Conservation (phyloP, 2,329 filamentous ascomycete genomes). For the Paecilomyces sp. region DNA sequence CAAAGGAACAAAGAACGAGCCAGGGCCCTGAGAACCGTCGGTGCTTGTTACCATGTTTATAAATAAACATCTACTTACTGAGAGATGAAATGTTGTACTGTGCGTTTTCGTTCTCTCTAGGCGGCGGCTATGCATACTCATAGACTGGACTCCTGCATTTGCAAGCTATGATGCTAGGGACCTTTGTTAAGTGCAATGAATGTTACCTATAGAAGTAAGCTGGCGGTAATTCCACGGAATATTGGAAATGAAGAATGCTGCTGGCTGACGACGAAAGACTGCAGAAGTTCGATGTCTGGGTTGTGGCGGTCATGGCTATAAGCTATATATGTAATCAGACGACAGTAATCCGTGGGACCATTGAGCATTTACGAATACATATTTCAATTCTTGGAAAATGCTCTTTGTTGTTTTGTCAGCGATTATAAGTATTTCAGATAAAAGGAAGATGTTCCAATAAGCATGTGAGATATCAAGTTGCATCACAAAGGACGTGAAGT, state of each 20-base stretch:
- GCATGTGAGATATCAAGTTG: not conserved
- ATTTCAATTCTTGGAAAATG: not conserved
- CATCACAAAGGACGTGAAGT: not conserved
- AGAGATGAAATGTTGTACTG: not conserved
- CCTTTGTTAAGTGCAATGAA: not conserved
- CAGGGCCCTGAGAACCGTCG: too few relatives aligned
- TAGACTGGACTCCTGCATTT: not conserved
- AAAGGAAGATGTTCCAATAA: not conserved
- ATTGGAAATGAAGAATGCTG: not conserved
- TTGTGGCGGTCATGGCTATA: not conserved
- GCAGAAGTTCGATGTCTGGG: not conserved
- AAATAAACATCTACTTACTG: not conserved
- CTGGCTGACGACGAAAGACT: not conserved
- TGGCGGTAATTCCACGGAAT: not conserved
- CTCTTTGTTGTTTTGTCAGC: not conserved
- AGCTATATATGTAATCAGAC: not conserved
- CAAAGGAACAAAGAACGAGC: too few relatives aligned
- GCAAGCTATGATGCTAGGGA: not conserved
- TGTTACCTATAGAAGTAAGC: not conserved
- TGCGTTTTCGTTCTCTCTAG: not conserved
- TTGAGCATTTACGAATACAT: not conserved
- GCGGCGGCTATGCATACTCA: not conserved
- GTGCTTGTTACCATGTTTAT: not conserved
- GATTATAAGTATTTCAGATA: not conserved
- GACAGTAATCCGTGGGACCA: not conserved